Evolutionary conservation across 179 eudicot genomes (phyloP), one percentile per base, ranked within the genome.

Genomic region (Sideroxylon spinosum): DNA sequence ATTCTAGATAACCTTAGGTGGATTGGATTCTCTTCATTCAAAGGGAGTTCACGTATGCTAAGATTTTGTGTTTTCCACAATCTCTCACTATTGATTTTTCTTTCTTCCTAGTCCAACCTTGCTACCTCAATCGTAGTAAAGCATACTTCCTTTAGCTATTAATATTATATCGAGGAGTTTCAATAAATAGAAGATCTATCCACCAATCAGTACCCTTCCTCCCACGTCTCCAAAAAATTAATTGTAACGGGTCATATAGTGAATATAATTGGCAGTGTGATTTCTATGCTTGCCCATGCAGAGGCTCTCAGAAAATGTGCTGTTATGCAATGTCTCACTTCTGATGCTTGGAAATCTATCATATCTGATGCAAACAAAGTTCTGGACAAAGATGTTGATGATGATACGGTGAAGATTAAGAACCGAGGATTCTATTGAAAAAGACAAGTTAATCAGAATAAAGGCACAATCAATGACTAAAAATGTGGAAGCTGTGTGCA

Each of bases 31-130:
- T 81, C 88, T 96, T 76, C 99, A 96, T 79, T 96, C 99, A 71
- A 98, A 96, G 86, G 99, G 98, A 61, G 90, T 96, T 87, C 99
- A 96, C 84, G 99, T 94, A 85, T 80, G 98, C 68, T 59, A n/a
- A 77, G 71, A 68, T 44, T 46, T 70, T 20, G 46, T 37, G 49
- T 23, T 44, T 73, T 2, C 37, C 12, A 0, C 6, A 22, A 23
- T 0, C 13, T 32, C 72, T 50, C 20, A 12, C 29, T 26, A 20
- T 26, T 7, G 8, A 68, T 32, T 25, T 20, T 26, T 65, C 50
- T 53, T 28, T 25, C 32, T 22, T 37, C 44, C 44, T 6, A 37
- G 44, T 37, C 44, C 44, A 37, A 37, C 44, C 4, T 6, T 37
- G 5, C 44, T 3, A 37, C 5, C 44, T 37, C 44, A 3, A 37